Evolutionary conservation across 73 alveolate species (phyloP), one percentile per base, ranked within the genome.

Genomic region (Diophrys sp.): DNA sequence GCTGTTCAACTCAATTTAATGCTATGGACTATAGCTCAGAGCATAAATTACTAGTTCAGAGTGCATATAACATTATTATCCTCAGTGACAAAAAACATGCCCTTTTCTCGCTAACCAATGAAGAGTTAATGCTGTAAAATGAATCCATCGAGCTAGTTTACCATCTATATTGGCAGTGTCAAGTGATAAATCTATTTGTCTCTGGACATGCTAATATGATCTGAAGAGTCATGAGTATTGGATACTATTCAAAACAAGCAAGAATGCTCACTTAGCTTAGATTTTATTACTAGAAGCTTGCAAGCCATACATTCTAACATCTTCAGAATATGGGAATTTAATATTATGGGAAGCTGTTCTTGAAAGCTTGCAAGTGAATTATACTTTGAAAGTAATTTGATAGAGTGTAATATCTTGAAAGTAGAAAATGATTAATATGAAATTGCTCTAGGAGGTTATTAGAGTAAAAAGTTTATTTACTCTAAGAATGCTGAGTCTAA

Each of bases 391-490:
- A 91, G 81, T 82, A 94, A 94, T 56, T 78, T 94, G 32, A 84
- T 82, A 81, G 98, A 94, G 76, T 71, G 93, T 0, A 80, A 94
- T 32, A 28, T 94, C 33, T 83, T 87, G 25, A 84, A 77, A 55
- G 29, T 90, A 27, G 87, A 88, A 34, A 90, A 91, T 29, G 78
- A 82, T 68, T 89, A 90, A 73, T 71, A 90, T 57, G 68, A 90
- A 74, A 53, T 94, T 79, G 70, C 78, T 33, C 69, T 91, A 26
- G 98, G 98, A 26, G 98, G 98, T 24, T 94, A 86, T 82, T 96
- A 94, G 72, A 56, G 85, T 54, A 70, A 81, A 62, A 88, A 90
- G 44, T 93, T 90, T 87, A 73, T 87, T 1, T 88, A 94, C 82
- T 71, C 89, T 11, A 73, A 88, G 28, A 73, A 28, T 72, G 84